Percentiles rank a stretch among this genome's conserved stretches.
Evolutionary conservation across 192 early-diverging fungal genomes (phyloP).

Genomic region (Kappamyces sp.): DNA sequence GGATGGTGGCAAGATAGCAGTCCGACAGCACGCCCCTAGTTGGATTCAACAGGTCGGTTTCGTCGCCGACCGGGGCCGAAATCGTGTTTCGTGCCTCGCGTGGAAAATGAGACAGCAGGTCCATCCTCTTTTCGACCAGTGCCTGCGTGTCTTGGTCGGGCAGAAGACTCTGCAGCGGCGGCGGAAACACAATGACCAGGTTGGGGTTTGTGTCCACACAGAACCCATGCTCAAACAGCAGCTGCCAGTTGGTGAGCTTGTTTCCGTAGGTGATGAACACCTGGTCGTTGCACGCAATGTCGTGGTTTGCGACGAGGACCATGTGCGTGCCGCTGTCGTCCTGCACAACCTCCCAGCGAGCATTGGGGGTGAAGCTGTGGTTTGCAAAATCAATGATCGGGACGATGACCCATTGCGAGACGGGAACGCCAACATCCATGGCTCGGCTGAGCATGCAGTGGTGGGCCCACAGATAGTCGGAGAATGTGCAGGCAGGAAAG

Average conservation of each 20-base stretch:
- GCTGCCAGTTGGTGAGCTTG: slow-evolving; percentile 7
- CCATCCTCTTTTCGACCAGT: too few relatives aligned
- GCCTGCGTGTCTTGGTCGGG: too few relatives aligned
- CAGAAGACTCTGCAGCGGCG: background rate
- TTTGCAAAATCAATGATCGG: slow-evolving; percentile 7
- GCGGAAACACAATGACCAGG: background rate
- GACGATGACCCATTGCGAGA: background rate
- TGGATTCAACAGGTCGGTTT: too few relatives aligned
- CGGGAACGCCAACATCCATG: too few relatives aligned
- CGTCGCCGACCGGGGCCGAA: too few relatives aligned
- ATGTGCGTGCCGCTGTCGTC: background rate
- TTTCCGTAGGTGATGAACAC: slow-evolving; percentile 14
- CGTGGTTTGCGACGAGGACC: background rate
- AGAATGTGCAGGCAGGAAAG: too few relatives aligned
- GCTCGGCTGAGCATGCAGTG: slow-evolving; percentile 21
- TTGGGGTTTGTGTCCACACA: background rate
- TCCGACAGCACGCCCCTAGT: too few relatives aligned
- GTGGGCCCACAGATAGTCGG: too few relatives aligned
- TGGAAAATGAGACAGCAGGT: too few relatives aligned
- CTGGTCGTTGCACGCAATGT: background rate
- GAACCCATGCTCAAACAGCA: slow-evolving; percentile 7
- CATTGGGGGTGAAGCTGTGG: slow-evolving; percentile 10
- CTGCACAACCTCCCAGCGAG: background rate
- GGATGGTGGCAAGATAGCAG: too few relatives aligned
- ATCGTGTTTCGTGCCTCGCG: too few relatives aligned